Evolutionary conservation across 176 grass and related monocot species (phyloP).

Genomic region (Thinopyrum elongatum): DNA sequence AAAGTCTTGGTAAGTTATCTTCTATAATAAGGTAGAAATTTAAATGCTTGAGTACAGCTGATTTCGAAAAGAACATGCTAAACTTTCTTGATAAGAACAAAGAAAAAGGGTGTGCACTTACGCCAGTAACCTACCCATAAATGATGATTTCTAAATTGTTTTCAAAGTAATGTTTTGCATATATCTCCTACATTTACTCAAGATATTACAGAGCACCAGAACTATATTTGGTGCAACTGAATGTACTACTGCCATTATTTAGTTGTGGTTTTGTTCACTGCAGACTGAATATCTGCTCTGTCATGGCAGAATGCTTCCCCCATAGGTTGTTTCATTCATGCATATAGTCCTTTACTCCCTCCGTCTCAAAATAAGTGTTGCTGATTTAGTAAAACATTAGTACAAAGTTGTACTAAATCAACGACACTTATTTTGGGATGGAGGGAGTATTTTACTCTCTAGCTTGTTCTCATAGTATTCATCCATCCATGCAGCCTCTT

Average conservation of each 20-base stretch:
- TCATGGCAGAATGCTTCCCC: conserved; percentile 92
- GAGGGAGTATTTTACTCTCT: neutral
- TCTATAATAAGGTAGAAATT: conserved; percentile 17
- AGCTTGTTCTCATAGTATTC: conserved; percentile 15
- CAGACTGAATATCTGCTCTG: conserved; percentile 52
- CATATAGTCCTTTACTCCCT: neutral
- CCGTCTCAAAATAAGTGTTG: too few species aligned
- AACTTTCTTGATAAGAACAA: neutral
- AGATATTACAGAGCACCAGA: conserved; percentile 97
- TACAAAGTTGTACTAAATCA: too few species aligned
- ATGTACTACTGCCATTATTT: conserved; percentile 83
- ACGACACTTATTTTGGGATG: too few species aligned
- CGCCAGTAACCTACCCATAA: neutral
- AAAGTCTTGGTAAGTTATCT: conserved; percentile 56
- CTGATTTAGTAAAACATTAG: too few species aligned
- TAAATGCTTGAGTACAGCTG: neutral
- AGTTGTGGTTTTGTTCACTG: conserved; percentile 57
- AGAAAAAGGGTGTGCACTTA: neutral
- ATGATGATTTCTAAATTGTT: neutral
- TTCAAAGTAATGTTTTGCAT: conserved; percentile 8
- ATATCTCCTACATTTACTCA: conserved; percentile 93
- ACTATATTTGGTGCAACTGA: conserved; percentile 94
- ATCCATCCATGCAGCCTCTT: conserved; percentile 56
- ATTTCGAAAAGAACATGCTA: neutral
- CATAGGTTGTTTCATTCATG: conserved; percentile 50